Evolutionary conservation across 495 filamentous ascomycete genomes (phyloP).

Genomic region (Tuber indicum): DNA sequence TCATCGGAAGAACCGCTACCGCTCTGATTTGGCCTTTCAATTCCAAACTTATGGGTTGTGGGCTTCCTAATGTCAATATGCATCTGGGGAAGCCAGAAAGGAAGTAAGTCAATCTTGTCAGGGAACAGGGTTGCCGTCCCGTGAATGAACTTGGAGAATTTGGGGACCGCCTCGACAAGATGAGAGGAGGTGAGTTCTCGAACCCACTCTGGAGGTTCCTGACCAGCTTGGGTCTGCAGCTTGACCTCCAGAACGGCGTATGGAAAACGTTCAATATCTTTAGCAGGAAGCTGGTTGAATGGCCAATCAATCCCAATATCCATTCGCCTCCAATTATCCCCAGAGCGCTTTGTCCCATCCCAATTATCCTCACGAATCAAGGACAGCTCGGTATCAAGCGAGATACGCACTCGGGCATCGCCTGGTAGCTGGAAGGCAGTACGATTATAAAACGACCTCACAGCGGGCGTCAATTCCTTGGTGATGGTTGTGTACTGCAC

Average conservation of each 20-base stretch:
- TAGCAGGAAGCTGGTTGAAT: conserved; percentile 77
- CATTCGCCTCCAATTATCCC: conserved; percentile 91
- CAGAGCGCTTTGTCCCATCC: conserved; percentile 67
- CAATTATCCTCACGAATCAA: conserved; percentile 95
- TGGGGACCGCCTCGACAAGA: conserved; percentile 93
- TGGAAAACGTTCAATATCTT: conserved; percentile 84
- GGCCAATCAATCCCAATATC: conserved; percentile 97
- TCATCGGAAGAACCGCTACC: conserved; percentile 70
- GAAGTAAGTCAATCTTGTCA: conserved; percentile 77
- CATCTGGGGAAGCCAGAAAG: conserved; percentile 99
- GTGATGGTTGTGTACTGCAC: conserved; percentile 89
- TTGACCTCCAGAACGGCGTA: conserved; percentile 98
- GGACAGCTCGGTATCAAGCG: conserved; percentile 88
- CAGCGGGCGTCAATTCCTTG: conserved; percentile 74
- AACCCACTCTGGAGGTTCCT: conserved; percentile 95
- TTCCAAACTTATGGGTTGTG: conserved; percentile 74
- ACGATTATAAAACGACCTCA: conserved; percentile 91
- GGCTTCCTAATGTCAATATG: conserved; percentile 95
- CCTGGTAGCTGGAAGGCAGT: conserved; percentile 97
- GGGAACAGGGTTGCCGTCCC: conserved; percentile 83
- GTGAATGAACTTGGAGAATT: conserved; percentile 99
- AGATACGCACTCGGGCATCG: conserved; percentile 92
- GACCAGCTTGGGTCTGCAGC: conserved; percentile 92
- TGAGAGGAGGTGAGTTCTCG: conserved; percentile 85
- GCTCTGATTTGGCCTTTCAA: conserved; percentile 68